Evolutionary conservation across 192 early-diverging fungal species (phyloP).

Genomic region (Spizellomyces punctatus): DNA sequence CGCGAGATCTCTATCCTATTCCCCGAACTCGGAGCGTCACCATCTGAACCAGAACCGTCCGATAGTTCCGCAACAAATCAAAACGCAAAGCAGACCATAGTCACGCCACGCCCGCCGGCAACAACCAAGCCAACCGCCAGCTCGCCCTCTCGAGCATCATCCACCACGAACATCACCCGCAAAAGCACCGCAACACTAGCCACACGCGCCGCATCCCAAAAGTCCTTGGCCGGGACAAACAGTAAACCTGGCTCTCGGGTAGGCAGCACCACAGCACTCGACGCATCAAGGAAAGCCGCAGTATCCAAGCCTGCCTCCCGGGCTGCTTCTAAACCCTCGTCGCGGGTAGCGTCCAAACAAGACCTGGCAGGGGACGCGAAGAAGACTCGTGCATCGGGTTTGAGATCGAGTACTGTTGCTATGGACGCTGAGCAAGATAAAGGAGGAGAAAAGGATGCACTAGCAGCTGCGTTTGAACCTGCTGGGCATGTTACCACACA

Average conservation of each 20-base stretch:
- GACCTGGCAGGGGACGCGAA: not conserved
- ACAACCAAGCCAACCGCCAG: too few species aligned
- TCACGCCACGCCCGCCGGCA: too few species aligned
- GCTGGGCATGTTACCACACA: not conserved
- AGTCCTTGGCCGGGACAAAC: not conserved
- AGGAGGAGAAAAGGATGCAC: not conserved
- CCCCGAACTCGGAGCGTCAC: not conserved
- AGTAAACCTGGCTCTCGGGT: not conserved
- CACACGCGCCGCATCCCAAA: not conserved
- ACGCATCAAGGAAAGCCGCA: not conserved
- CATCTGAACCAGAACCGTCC: too few species aligned
- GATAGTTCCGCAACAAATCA: too few species aligned
- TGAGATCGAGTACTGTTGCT: not conserved
- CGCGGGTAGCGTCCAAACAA: conserved; percentile 1
- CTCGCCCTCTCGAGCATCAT: too few species aligned
- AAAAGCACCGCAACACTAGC: not conserved
- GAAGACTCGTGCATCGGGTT: not conserved
- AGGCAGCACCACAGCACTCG: not conserved
- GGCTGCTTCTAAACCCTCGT: not conserved
- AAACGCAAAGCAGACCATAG: too few species aligned
- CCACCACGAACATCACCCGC: too few species aligned
- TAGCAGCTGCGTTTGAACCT: not conserved
- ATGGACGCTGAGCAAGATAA: not conserved
- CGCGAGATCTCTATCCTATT: conserved; percentile 55
- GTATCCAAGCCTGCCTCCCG: not conserved